phyloP scores from a whole-genome alignment of 176 grass and related monocot species.

The Cocos nucifera region DNA sequence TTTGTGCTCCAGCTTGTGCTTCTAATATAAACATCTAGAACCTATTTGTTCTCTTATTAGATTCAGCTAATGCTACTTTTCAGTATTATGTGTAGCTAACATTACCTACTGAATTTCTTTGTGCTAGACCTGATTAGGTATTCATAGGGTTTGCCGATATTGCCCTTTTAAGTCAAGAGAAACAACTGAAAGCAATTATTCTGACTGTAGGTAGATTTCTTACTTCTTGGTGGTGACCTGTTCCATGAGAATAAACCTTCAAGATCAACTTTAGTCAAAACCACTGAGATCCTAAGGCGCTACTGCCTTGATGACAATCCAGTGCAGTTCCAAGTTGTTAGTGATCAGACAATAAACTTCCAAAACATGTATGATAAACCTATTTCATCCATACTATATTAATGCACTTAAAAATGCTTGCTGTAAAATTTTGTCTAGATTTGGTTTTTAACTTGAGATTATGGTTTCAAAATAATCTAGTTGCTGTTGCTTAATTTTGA shows the following conservation, averaged over 20 bases:
- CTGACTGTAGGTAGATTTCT: conserved; percentile 52
- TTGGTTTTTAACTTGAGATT: too few relatives aligned
- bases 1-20: too few relatives aligned
- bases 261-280: conserved; percentile 50
- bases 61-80: background rate
- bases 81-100: too few relatives aligned
- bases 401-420: too few relatives aligned
- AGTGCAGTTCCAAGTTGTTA: conserved; percentile 65
- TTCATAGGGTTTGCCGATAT: too few relatives aligned
- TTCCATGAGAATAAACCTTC: conserved; percentile 96
- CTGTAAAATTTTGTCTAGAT: too few relatives aligned
- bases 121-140: too few relatives aligned
- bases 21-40: too few relatives aligned
- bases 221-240: conserved; percentile 71
- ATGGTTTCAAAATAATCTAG: too few relatives aligned
- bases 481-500: too few relatives aligned
- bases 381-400: background rate
- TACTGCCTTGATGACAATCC: conserved; percentile 44
- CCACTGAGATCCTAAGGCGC: conserved; percentile 55
- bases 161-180: too few relatives aligned
- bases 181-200: background rate
- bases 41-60: background rate
- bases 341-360: conserved; percentile 54
- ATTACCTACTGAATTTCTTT: too few relatives aligned
- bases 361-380: conserved; percentile 42